Percentiles rank a stretch among this genome's conserved stretches.
Conservation (phyloP, 345 rosid species). For the Populus euphratica region DNA sequence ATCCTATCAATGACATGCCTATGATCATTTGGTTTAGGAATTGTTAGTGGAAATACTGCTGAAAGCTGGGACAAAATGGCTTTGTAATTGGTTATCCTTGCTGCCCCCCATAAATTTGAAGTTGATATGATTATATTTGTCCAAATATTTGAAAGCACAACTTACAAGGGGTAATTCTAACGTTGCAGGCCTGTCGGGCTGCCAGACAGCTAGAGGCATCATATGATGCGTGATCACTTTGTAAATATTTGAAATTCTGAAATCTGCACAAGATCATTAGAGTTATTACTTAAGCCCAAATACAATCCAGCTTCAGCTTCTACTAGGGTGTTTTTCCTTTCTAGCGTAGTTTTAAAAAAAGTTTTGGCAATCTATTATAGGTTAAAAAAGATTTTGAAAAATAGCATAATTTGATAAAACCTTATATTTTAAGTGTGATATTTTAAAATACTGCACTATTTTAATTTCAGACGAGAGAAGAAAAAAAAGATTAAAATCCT, state of each 20-base stretch:
- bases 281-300: not conserved
- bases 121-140: not conserved
- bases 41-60: not conserved
- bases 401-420: no score
- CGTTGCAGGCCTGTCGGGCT: constrained; percentile 19
- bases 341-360: no score
- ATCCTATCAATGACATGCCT: not conserved
- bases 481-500: no score
- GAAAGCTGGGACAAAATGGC: constrained; percentile 4
- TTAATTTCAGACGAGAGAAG: no score
- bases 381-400: no score
- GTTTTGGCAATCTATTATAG: no score
- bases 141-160: not conserved
- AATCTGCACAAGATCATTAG: not conserved
- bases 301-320: not conserved
- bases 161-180: constrained; percentile 4
- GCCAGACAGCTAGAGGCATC: not conserved
- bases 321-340: no score
- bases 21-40: not conserved
- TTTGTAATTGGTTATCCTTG: not conserved
- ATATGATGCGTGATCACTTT: not conserved
- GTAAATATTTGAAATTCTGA: not conserved
- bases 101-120: not conserved
- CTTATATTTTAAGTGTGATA: no score
- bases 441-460: no score